These are phyloP conservation scores for Sporothrix pallida DNA, from an alignment of 2,329 filamentous ascomycete species.

Conservation along the genomic window DNA sequence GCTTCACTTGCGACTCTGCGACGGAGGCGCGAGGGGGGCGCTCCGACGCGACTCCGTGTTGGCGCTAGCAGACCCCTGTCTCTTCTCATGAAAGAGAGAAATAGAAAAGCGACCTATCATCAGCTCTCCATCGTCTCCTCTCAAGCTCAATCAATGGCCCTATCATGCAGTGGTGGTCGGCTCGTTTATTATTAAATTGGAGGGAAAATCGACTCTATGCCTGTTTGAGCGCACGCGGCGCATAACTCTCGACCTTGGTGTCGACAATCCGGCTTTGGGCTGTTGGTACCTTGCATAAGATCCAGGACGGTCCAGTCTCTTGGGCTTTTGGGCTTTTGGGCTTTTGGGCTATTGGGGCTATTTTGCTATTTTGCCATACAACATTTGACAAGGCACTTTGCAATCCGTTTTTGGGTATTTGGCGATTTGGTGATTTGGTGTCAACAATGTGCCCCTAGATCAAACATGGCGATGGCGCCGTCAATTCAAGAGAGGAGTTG, in stretches of 20 bases:
- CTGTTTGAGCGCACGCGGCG: constrained; percentile 8
- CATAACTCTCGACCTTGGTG: background rate
- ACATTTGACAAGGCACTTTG: too few species aligned
- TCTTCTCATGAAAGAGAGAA: background rate
- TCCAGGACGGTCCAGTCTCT: background rate
- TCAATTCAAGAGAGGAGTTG: background rate
- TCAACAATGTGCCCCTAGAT: background rate
- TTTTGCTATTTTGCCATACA: too few species aligned
- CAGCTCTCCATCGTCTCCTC: background rate
- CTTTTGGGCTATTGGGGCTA: too few species aligned
- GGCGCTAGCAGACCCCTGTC: constrained; percentile 25
- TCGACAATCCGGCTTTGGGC: too few species aligned
- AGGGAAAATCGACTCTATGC: background rate
- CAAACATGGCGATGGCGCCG: constrained; percentile 10
- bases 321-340: too few species aligned
- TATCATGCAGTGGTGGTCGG: background rate
- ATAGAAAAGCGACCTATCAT: constrained; percentile 6
- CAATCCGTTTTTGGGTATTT: background rate
- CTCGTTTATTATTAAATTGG: background rate
- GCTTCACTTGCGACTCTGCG: background rate
- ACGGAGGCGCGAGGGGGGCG: background rate
- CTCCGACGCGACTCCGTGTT: constrained; percentile 14
- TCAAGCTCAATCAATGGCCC: background rate
- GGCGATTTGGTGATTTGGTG: background rate
- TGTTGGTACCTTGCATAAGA: constrained; percentile 25